Conservation (phyloP, 1,139 yeast species). For the Geotrichum candidum region DNA sequence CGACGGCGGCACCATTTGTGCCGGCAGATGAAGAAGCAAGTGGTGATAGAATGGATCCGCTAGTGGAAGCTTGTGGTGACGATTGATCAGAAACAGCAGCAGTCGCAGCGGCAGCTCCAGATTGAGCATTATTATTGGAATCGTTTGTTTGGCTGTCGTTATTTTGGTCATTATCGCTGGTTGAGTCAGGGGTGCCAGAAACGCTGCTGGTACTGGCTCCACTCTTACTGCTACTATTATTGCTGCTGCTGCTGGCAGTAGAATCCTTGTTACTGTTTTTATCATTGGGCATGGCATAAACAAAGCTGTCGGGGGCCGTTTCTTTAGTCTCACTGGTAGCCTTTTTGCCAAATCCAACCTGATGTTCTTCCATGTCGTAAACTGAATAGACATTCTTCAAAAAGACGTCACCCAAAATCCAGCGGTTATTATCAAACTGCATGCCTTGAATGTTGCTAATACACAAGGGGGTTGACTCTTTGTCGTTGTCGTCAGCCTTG, state of each 20-base stretch:
- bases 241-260: neutral
- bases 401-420: constrained; percentile 58
- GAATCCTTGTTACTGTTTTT: neutral
- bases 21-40: neutral
- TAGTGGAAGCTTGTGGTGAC: neutral
- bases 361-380: constrained; percentile 47
- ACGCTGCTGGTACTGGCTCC: neutral
- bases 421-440: constrained; percentile 28
- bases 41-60: neutral
- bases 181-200: neutral
- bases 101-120: neutral
- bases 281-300: constrained; percentile 4
- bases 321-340: constrained; percentile 20
- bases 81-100: neutral
- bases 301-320: constrained; percentile 23
- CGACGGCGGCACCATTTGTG: neutral
- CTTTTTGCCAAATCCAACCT: constrained; percentile 48
- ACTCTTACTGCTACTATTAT: neutral
- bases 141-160: neutral
- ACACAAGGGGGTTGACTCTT: constrained; percentile 44
- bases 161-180: neutral
- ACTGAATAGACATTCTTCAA: constrained; percentile 52
- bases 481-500: neutral
- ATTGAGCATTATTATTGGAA: neutral
- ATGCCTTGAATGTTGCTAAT: constrained; percentile 62